These are phyloP conservation scores for Backusella luteola DNA, from an alignment of 192 early-diverging fungal species.

Conservation along the genomic window DNA sequence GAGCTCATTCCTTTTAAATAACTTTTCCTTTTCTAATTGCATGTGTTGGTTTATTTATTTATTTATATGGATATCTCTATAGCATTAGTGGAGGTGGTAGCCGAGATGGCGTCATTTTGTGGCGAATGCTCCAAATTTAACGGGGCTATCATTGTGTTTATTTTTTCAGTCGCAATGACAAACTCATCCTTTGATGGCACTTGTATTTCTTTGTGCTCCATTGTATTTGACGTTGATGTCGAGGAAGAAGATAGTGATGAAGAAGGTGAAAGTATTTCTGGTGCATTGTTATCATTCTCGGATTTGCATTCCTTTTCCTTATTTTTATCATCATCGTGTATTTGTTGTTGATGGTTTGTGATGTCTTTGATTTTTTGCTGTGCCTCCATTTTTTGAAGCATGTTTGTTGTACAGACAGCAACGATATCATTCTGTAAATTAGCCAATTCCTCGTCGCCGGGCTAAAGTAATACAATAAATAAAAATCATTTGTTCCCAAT, in stretches of 20 bases:
- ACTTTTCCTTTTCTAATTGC: background rate
- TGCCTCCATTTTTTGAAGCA: constrained; percentile 21
- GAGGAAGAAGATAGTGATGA: background rate
- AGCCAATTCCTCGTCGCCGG: constrained; percentile 32
- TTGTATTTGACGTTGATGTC: background rate
- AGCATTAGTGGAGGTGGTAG: background rate
- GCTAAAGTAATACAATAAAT: constrained; percentile 4
- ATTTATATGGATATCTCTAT: background rate
- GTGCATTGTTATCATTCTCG: background rate
- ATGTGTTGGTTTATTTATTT: background rate
- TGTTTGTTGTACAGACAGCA: constrained; percentile 37
- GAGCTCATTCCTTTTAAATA: background rate
- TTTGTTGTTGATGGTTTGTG: background rate
- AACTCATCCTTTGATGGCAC: background rate
- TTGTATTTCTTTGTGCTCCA: background rate
- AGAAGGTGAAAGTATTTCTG: background rate
- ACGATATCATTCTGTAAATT: constrained; percentile 38
- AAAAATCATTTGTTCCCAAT: background rate
- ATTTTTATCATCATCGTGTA: background rate
- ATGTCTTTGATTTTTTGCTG: background rate
- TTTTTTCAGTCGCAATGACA: background rate
- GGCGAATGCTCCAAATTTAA: background rate
- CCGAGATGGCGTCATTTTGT: background rate
- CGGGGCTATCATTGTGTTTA: background rate
- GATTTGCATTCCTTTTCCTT: background rate